A percentile compares a stretch with the other conserved stretches of the same genome.
Conservation (phyloP, 371 early-diverging fungal genomes). For the Apophysomyces ossiformis region DNA sequence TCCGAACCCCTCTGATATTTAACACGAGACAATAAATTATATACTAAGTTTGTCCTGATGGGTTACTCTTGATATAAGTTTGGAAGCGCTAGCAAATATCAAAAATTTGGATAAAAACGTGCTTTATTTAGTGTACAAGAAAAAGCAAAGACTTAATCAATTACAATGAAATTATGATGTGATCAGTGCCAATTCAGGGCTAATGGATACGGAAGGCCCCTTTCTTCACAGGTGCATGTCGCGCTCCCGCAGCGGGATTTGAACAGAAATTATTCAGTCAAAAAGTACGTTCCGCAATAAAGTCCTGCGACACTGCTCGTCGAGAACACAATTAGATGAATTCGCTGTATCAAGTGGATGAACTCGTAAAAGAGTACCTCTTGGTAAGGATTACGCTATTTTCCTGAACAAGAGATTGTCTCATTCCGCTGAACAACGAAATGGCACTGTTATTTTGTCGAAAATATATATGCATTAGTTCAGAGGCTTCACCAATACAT, state of each 20-base stretch:
- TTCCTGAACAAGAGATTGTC: neutral
- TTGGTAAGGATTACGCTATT: conserved; percentile 45
- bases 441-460: neutral
- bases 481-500: conserved; percentile 67
- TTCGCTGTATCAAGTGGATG: conserved; percentile 69
- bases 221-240: too few relatives aligned
- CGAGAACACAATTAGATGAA: conserved; percentile 45
- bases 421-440: conserved; percentile 4
- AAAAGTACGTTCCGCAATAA: neutral
- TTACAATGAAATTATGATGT: too few relatives aligned
- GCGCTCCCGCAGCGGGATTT: too few relatives aligned
- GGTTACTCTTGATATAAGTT: too few relatives aligned
- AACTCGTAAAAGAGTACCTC: conserved; percentile 72
- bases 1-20: conserved; percentile 11
- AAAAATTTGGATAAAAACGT: too few relatives aligned
- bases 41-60: neutral
- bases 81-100: too few relatives aligned
- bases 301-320: conserved; percentile 5
- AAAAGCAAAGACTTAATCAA: too few relatives aligned
- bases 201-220: too few relatives aligned
- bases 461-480: conserved; percentile 45
- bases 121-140: too few relatives aligned
- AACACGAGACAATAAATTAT: neutral
- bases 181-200: too few relatives aligned
- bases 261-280: too few relatives aligned